phyloP scores from a whole-genome alignment of 192 early-diverging fungal genomes.

The Geranomyces variabilis region DNA sequence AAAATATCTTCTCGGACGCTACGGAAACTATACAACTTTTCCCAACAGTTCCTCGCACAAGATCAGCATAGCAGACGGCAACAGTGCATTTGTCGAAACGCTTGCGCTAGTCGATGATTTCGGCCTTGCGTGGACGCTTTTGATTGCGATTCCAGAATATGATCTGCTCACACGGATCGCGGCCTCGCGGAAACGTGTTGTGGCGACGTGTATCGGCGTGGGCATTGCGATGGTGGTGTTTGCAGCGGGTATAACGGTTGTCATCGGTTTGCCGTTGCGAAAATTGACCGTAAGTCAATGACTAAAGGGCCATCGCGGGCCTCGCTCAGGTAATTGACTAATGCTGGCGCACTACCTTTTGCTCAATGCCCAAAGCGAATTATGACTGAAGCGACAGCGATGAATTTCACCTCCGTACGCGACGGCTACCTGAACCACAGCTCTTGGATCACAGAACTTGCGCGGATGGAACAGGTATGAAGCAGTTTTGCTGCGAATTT shows the following conservation, averaged over 20 bases:
- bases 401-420: slow-evolving; percentile 1
- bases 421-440: slow-evolving; percentile 4
- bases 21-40: no score
- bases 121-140: not conserved
- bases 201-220: not conserved
- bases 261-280: not conserved
- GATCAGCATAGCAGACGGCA: not conserved
- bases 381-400: not conserved
- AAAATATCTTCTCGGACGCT: no score
- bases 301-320: no score
- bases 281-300: not conserved
- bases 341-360: no score
- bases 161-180: not conserved
- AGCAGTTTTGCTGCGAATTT: no score
- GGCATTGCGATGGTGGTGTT: not conserved
- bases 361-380: not conserved
- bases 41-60: no score
- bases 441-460: not conserved
- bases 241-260: not conserved
- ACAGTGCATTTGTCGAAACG: not conserved
- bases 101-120: not conserved
- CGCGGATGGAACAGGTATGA: not conserved
- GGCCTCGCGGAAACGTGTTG: not conserved
- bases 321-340: no score
- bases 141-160: slow-evolving; percentile 6